phyloP scores from a whole-genome alignment of 2,329 filamentous ascomycete species.

The Escovopsis sp. region DNA sequence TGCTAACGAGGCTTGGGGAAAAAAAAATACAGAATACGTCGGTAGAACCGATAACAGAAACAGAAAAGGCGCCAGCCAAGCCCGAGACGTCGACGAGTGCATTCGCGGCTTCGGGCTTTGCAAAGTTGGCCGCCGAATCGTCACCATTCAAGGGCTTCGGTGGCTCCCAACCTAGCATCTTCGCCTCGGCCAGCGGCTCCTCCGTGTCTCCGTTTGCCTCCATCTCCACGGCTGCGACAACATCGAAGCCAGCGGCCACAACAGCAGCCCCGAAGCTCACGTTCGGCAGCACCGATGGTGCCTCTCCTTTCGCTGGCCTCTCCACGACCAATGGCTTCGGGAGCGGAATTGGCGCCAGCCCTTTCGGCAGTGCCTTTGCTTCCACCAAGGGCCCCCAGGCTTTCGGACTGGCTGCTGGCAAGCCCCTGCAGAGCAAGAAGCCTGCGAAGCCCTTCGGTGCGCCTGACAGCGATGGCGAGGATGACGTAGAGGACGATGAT shows the following conservation, averaged over 20 bases:
- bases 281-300: constrained; percentile 27
- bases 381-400: constrained; percentile 25
- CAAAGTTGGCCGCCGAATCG: constrained; percentile 46
- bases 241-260: constrained; percentile 9
- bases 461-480: constrained; percentile 49
- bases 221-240: constrained; percentile 8
- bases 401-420: constrained; percentile 7
- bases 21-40: constrained; percentile 3
- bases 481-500: constrained; percentile 24
- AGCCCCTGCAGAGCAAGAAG: constrained; percentile 39
- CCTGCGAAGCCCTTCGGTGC: constrained; percentile 63
- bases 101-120: constrained; percentile 55
- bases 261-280: constrained; percentile 30
- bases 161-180: constrained; percentile 31
- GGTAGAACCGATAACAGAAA: constrained; percentile 9
- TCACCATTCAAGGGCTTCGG: constrained; percentile 51
- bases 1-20: not conserved
- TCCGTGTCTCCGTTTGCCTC: constrained; percentile 18
- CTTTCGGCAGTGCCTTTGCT: constrained; percentile 42
- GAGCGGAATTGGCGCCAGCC: constrained; percentile 22
- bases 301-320: constrained; percentile 35
- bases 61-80: constrained; percentile 12
- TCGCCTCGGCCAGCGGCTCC: constrained; percentile 29
- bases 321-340: constrained; percentile 34
- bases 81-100: constrained; percentile 39